A percentile compares a stretch with the other conserved stretches of the same genome.
Evolutionary conservation across 1,284 basidiomycete species (phyloP).

Genomic region (Cryptococcus neoformans): DNA sequence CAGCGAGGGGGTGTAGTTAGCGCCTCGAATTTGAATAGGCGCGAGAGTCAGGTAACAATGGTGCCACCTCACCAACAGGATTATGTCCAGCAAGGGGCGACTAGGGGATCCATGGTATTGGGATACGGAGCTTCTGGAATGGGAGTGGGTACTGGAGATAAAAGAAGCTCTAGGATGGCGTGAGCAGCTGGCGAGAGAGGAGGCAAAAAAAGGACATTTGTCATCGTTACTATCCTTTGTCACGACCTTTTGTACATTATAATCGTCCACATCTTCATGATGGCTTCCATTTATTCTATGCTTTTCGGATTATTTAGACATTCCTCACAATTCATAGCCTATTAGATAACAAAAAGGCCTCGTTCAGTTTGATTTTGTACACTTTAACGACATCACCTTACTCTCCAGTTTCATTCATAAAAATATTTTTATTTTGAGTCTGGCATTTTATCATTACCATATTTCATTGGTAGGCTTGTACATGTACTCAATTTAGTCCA

Average conservation of each 20-base stretch:
- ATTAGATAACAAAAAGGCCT: background rate
- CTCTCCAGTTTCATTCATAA: background rate
- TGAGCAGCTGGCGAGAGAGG: background rate
- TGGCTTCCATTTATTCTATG: background rate
- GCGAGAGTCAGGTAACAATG: background rate
- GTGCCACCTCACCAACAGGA: background rate
- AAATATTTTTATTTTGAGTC: background rate
- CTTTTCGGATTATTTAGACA: background rate
- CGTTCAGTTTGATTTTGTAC: background rate
- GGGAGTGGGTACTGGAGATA: background rate
- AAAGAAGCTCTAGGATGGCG: background rate
- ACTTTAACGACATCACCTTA: background rate
- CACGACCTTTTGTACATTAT: background rate
- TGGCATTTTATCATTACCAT: background rate
- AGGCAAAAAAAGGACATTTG: background rate
- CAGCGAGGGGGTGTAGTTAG: background rate
- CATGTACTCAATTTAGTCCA: no score
- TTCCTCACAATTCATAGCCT: background rate
- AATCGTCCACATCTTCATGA: background rate
- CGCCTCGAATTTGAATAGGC: background rate
- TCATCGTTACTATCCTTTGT: background rate
- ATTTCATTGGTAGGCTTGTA: background rate
- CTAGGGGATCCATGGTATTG: background rate
- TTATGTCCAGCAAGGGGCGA: background rate
- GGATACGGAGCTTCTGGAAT: background rate